These are phyloP conservation scores for Apostasia ramifera DNA, from an alignment of 106 monocot genomes.

Conservation along the genomic window DNA sequence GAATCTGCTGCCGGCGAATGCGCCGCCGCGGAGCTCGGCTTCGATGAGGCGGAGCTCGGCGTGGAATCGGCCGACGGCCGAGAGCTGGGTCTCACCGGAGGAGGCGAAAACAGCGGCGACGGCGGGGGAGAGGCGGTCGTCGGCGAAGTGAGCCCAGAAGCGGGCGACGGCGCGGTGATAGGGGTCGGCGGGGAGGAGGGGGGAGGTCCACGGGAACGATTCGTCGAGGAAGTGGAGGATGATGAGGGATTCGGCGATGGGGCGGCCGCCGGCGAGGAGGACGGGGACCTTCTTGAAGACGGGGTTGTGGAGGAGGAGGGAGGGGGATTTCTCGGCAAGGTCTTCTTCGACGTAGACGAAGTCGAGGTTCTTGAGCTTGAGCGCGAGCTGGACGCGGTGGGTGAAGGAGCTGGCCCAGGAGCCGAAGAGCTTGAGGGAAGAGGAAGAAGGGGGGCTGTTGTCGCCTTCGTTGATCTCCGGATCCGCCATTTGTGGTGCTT, in stretches of 20 bases:
- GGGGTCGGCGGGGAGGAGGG: conserved; percentile 37
- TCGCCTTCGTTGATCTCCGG: too few relatives aligned
- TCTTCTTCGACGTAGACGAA: conserved; percentile 66
- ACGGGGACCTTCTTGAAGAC: conserved; percentile 68
- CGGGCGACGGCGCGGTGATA: conserved; percentile 39
- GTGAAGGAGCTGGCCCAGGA: conserved; percentile 62
- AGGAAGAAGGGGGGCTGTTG: too few relatives aligned
- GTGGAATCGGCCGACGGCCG: conserved; percentile 43
- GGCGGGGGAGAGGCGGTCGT: conserved; percentile 47
- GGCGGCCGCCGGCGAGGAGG: conserved; percentile 40
- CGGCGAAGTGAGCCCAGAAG: conserved; percentile 60
- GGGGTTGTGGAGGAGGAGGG: conserved; percentile 57
- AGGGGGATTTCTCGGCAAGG: conserved; percentile 38
- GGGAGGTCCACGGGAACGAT: conserved; percentile 10
- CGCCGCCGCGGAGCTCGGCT: conserved; percentile 53
- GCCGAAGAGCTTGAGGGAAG: conserved; percentile 41
- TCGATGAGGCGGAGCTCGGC: conserved; percentile 52
- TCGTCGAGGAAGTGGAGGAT: conserved; percentile 76
- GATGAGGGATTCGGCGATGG: conserved; percentile 56
- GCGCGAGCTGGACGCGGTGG: conserved; percentile 61
- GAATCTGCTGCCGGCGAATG: conserved; percentile 63
- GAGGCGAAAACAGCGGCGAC: conserved; percentile 48
- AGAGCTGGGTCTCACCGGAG: conserved; percentile 41
- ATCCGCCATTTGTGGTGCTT: too few relatives aligned
- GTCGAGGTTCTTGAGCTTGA: conserved; percentile 55